Conservation (phyloP, 2,329 filamentous ascomycete genomes). For the Cladosporium sphaerospermum region DNA sequence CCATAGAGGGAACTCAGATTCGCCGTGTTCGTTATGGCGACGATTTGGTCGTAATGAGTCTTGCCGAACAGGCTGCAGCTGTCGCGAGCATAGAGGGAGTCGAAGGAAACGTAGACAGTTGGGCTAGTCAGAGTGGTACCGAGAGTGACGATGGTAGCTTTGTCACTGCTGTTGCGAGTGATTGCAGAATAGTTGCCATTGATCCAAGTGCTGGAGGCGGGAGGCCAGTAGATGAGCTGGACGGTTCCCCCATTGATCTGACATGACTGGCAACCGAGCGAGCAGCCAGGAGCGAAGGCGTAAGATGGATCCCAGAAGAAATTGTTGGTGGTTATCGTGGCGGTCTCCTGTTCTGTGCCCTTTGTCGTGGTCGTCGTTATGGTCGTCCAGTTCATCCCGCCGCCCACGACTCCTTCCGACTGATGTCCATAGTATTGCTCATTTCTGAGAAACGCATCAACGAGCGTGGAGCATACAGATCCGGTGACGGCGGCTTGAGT, state of each 20-base stretch:
- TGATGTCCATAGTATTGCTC: not conserved
- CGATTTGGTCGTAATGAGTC: constrained; percentile 10
- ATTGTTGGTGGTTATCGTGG: not conserved
- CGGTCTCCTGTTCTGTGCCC: not conserved
- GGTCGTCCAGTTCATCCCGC: not conserved
- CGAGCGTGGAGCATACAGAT: not conserved
- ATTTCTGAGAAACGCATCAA: not conserved
- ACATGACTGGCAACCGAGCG: constrained; percentile 2
- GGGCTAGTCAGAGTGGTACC: constrained; percentile 16
- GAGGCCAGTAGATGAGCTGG: constrained; percentile 17
- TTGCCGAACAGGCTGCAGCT: constrained; percentile 13
- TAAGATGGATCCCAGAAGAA: not conserved
- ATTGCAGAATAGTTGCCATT: not conserved
- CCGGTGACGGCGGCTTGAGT: constrained; percentile 3
- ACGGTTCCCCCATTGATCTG: constrained; percentile 14
- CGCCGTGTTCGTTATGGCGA: constrained; percentile 12
- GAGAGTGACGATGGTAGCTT: not conserved
- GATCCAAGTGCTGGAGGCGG: not conserved
- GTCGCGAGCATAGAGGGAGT: constrained; percentile 14
- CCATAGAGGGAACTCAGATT: constrained; percentile 11
- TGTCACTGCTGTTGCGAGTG: not conserved
- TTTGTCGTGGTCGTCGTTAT: not conserved
- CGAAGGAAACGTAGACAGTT: constrained; percentile 16
- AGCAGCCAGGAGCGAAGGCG: constrained; percentile 2
- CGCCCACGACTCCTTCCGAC: not conserved